A percentile compares a stretch with the other conserved stretches of the same genome.
These are phyloP conservation scores for Russula olivacea DNA, from an alignment of 768 basidiomycete genomes.

Conservation along the genomic window DNA sequence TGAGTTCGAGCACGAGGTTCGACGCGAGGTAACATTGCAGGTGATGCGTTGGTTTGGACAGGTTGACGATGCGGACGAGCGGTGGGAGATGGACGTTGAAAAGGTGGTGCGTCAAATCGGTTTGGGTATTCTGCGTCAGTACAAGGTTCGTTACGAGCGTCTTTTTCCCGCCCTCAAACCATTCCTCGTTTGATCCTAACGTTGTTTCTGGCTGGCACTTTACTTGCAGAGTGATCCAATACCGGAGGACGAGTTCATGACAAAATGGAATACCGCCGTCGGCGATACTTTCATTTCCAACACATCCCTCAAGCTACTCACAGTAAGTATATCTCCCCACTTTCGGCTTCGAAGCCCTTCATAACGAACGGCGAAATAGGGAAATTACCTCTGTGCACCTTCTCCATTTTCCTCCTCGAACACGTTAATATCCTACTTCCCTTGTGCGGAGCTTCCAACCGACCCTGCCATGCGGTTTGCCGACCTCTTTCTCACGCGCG, in stretches of 20 bases:
- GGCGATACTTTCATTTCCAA: constrained; percentile 68
- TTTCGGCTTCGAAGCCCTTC: not conserved
- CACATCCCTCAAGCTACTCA: constrained; percentile 42
- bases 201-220: not conserved
- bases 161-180: not conserved
- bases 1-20: constrained; percentile 36
- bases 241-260: constrained; percentile 48
- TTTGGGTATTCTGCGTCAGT: constrained; percentile 52
- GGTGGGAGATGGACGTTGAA: constrained; percentile 63
- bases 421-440: constrained; percentile 61
- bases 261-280: constrained; percentile 64
- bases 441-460: constrained; percentile 62
- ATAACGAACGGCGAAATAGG: constrained; percentile 40
- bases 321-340: constrained; percentile 40
- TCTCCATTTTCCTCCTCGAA: constrained; percentile 26
- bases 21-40: constrained; percentile 53
- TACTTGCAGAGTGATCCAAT: constrained; percentile 34
- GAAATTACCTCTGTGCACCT: constrained; percentile 57
- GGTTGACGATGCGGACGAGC: constrained; percentile 32
- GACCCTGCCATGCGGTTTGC: constrained; percentile 75
- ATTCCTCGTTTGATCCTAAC: not conserved
- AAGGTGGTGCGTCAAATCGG: constrained; percentile 65
- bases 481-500: constrained; percentile 60
- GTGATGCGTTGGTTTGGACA: constrained; percentile 60
- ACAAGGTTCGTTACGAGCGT: constrained; percentile 40